Evolutionary conservation across 2,329 filamentous ascomycete species (phyloP), one percentile per base, ranked within the genome.

Genomic region (Alternaria brassicae): DNA sequence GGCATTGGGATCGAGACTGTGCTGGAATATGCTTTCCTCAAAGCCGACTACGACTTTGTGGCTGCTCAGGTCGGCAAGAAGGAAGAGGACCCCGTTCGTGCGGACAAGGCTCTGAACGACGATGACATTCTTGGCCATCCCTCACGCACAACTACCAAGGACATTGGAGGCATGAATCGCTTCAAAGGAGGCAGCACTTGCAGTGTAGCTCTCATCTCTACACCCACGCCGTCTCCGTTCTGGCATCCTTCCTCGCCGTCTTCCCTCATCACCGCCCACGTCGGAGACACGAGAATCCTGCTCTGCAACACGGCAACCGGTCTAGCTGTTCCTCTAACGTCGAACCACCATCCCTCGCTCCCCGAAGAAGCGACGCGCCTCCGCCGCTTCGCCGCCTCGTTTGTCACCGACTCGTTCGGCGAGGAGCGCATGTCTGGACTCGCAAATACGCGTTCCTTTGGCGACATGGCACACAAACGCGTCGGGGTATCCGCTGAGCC

Each of bases 111-210:
- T 0, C 82, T 97, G 47, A 97, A 97, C 79, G 86, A 89, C 63
- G 88, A 93, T 72, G 93, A 97, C 75, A 88, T 97, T 42, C 85
- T 97, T 3, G 91, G 92, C 30, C 80, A 85, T 40, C 86, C 86
- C 0, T 82, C 82, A 37, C 80, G 78, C 51, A 76, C 45, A 2
- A 50, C 81, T 3, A 75, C 76, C 10, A 74, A 78, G 23, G 74
- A 83, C 81, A 94, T 96, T 62, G 92, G 92, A 27, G 91, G 91
- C 8, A 79, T 84, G 2, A 88, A 84, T 27, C 90, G 92, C 60
- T 98, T 98, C 82, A 91, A 93, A 73, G 95, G 95, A 60, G 95
- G 95, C 57, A 97, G 93, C 53, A 99, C 95, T 1, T 93, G 92
- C 40, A 96, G 92, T 17, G 82, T 97, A 17, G 93, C 89, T 1